Conservation (phyloP, 257 asterid species). For the Solanum etuberosum region DNA sequence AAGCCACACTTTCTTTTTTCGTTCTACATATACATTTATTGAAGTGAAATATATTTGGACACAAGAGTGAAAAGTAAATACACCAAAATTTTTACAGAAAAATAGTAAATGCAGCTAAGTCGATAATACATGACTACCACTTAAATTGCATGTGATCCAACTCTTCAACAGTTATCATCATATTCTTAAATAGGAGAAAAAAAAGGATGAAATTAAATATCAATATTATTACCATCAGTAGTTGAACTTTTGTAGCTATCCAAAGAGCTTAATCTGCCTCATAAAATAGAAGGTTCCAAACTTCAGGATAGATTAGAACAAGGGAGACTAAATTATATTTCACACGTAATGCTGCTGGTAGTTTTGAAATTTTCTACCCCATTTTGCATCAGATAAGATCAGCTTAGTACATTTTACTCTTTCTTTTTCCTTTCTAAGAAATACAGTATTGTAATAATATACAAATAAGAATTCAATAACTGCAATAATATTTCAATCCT, state of each 20-base stretch:
- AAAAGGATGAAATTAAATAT: neutral
- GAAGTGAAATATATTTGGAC: neutral
- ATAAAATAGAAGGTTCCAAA: constrained; percentile 51
- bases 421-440: neutral
- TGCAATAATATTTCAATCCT: neutral
- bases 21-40: neutral
- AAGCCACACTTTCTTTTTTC: neutral
- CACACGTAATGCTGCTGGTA: constrained; percentile 14
- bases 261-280: constrained; percentile 39
- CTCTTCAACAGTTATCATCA: neutral
- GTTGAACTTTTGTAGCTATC: constrained; percentile 34
- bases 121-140: neutral
- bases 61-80: neutral
- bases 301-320: constrained; percentile 33
- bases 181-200: neutral
- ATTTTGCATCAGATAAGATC: constrained; percentile 2
- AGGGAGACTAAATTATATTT: constrained; percentile 20
- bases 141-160: neutral
- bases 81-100: neutral
- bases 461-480: neutral
- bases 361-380: constrained; percentile 20
- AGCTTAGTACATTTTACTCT: neutral
- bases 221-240: constrained; percentile 34
- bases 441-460: neutral
- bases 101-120: neutral